phyloP scores from a whole-genome alignment of 2,329 filamentous ascomycete genomes.

The Nannizziopsis barbatae region DNA sequence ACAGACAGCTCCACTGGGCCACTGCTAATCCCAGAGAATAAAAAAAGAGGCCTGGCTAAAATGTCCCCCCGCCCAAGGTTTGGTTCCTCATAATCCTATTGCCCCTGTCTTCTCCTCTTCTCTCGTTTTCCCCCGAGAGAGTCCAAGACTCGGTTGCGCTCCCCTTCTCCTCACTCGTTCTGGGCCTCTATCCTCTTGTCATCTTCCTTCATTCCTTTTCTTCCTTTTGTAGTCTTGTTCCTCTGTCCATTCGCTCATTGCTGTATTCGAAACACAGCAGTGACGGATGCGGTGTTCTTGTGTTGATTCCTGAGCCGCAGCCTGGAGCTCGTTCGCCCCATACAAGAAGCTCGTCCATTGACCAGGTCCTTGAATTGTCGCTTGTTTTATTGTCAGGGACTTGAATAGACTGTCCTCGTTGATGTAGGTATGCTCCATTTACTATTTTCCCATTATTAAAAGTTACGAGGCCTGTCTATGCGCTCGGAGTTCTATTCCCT shows the following conservation, averaged over 20 bases:
- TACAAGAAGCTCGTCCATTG: background rate
- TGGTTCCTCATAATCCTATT: background rate
- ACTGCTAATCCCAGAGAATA: too few species aligned
- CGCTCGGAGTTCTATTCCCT: too few species aligned
- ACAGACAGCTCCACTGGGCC: too few species aligned
- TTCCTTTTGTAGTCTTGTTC: background rate
- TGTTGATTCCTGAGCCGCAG: slow-evolving; percentile 11
- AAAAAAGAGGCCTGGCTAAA: too few species aligned
- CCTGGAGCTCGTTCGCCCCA: slow-evolving; percentile 15
- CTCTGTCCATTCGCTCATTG: slow-evolving; percentile 9
- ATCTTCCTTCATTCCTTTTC: background rate
- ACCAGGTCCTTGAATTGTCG: background rate
- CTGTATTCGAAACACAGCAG: slow-evolving; percentile 11
- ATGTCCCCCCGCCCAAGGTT: too few species aligned
- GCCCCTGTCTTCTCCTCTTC: background rate
- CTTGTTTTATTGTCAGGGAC: background rate
- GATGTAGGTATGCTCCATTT: too few species aligned
- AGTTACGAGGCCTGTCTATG: too few species aligned
- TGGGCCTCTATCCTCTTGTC: slow-evolving; percentile 2
- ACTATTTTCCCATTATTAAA: too few species aligned
- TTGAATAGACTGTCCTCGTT: too few species aligned
- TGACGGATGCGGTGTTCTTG: slow-evolving; percentile 11
- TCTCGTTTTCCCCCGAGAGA: slow-evolving; percentile 7
- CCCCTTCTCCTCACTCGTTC: background rate
- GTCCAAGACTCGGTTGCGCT: background rate